Evolutionary conservation across 1,139 yeast species (phyloP), one percentile per base, ranked within the genome.

Genomic region (Blastobotrys proliferans): DNA sequence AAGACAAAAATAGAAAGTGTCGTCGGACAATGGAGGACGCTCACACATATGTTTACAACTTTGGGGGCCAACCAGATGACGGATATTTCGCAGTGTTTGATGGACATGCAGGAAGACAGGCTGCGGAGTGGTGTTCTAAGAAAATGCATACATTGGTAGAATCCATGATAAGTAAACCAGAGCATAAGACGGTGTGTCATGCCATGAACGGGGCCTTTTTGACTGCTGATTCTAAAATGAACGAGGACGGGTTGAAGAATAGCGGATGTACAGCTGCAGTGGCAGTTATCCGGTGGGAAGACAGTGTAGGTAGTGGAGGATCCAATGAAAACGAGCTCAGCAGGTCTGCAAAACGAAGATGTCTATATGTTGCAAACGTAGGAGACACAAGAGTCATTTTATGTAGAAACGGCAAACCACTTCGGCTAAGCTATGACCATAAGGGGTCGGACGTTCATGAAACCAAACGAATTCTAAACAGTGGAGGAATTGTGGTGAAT

Each of bases 251-350:
- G 35, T 41, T 72, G 66, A 49, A 92, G 83, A 14, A 77, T 77
- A 44, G 94, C 46, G 98, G 98, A 0, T 81, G 94, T 54, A 94
- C 99, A 0, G 98, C 97, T 0, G 97, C 95, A 0, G 97, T 90
- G 19, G 96, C 97, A 1, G 80, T 92, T 1, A 64, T 88, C 45
- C 70, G 95, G 45, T 88, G 96, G 96, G 97, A 90, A 54, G 19
- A 21, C 36, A 22, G 11, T 6, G 9, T 8, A n/a, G 30, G 11
- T 22, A 22, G 26, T 22, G 11, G 26, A 6, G 26, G 26, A 6
- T 6, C 9, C 26, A n/a, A 18, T 10, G 10, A 18, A n/a, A 29
- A 22, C 13, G 25, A 34, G 14, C 5, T 6, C 25, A 9, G 13
- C 13, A 25, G 31, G 14, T 27, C 31, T 5, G 24, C 18, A 19